phyloP scores from a whole-genome alignment of 2,329 filamentous ascomycete species.

The Diaporthe australafricana region DNA sequence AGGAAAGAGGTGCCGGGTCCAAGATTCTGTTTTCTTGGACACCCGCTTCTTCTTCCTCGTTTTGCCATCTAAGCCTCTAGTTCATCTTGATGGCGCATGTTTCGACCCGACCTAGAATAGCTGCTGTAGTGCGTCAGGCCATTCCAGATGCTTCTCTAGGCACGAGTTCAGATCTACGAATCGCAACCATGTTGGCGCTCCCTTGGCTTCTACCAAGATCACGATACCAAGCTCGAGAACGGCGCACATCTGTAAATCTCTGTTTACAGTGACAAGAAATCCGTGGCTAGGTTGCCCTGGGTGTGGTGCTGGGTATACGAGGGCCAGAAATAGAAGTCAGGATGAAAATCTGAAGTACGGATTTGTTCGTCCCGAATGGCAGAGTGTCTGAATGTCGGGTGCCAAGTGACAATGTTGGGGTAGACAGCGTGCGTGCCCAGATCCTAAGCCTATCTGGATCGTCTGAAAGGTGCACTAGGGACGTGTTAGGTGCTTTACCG shows the following conservation, averaged over 20 bases:
- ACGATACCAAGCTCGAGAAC: not conserved
- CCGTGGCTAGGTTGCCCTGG: not conserved
- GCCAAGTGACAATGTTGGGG: slow-evolving; percentile 10
- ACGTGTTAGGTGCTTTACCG: slow-evolving; percentile 5
- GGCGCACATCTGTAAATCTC: slow-evolving; percentile 3
- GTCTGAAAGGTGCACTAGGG: slow-evolving; percentile 13
- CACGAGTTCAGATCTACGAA: slow-evolving; percentile 2
- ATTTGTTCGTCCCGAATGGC: slow-evolving; percentile 25
- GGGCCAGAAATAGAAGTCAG: slow-evolving; percentile 19
- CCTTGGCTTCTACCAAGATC: slow-evolving; percentile 8
- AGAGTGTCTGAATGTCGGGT: slow-evolving; percentile 10
- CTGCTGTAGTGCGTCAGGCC: not conserved
- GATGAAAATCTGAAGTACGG: slow-evolving; percentile 22
- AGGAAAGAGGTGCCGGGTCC: not conserved
- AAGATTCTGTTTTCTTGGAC: slow-evolving; percentile 7
- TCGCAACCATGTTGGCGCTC: not conserved
- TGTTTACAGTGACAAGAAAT: not conserved
- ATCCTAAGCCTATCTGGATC: slow-evolving; percentile 4
- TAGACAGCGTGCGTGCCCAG: not conserved
- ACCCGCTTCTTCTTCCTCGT: not conserved
- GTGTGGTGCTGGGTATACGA: not conserved
- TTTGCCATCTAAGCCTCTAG: not conserved
- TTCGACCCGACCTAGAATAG: slow-evolving; percentile 9
- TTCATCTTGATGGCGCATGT: slow-evolving; percentile 10
- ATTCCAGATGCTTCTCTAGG: not conserved